These are phyloP conservation scores for Pythium brachiatum DNA, from an alignment of 352 stramenopile genomes.

Conservation along the genomic window DNA sequence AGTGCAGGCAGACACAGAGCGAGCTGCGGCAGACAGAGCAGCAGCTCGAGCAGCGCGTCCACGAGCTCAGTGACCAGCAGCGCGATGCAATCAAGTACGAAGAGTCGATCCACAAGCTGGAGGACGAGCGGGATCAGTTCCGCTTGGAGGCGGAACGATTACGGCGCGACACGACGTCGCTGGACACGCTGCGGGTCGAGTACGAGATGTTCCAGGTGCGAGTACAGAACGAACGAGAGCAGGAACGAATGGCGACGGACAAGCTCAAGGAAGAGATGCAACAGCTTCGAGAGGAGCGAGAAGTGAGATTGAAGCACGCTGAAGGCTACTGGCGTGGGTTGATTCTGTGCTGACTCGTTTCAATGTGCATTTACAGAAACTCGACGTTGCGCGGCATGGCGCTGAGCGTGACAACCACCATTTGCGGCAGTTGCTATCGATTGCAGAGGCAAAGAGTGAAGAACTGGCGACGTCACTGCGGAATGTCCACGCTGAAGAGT, in stretches of 20 bases:
- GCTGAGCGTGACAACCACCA: constrained; percentile 51
- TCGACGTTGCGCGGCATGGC: constrained; percentile 46
- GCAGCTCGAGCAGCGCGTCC: constrained; percentile 39
- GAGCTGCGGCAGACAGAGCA: constrained; percentile 40
- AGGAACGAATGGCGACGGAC: constrained; percentile 18
- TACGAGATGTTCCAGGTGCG: constrained; percentile 36
- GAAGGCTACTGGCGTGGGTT: background rate
- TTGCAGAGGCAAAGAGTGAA: constrained; percentile 42
- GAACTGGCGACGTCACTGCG: constrained; percentile 43
- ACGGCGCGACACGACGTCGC: constrained; percentile 27
- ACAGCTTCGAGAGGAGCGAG: constrained; percentile 34
- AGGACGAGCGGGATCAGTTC: constrained; percentile 36
- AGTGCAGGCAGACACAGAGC: constrained; percentile 42
- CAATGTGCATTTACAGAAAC: constrained; percentile 30
- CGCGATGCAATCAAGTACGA: constrained; percentile 28
- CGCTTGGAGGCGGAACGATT: constrained; percentile 35
- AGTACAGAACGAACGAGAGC: constrained; percentile 29
- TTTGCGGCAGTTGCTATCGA: constrained; percentile 50
- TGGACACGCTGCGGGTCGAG: constrained; percentile 41
- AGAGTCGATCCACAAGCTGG: constrained; percentile 18
- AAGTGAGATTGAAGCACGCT: background rate
- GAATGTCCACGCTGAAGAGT: constrained; percentile 46
- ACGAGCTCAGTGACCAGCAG: constrained; percentile 48
- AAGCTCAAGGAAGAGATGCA: constrained; percentile 24
- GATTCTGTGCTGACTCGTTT: background rate